phyloP scores from a whole-genome alignment of 768 basidiomycete genomes.

The Peribolospora baueri region DNA sequence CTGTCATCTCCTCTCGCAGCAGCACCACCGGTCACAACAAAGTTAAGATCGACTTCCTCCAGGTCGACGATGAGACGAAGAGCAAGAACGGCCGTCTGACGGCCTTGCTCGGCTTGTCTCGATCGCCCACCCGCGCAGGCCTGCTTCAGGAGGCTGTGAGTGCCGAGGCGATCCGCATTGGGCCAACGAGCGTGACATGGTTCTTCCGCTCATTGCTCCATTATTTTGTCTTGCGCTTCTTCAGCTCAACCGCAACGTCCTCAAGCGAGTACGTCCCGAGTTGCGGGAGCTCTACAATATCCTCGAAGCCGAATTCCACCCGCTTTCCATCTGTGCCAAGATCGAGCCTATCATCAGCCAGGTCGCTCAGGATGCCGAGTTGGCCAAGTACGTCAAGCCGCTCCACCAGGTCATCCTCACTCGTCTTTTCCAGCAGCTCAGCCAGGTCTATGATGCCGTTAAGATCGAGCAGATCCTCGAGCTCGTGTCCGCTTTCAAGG shows the following conservation, averaged over 20 bases:
- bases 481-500: conserved; percentile 47
- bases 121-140: conserved; percentile 62
- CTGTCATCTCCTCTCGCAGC: conserved; percentile 30
- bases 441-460: conserved; percentile 75
- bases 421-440: conserved; percentile 67
- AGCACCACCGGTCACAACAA: conserved; percentile 2
- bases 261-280: conserved; percentile 46
- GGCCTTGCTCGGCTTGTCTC: conserved; percentile 56
- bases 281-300: conserved; percentile 61
- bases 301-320: conserved; percentile 81
- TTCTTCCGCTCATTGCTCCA: neutral
- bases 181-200: neutral
- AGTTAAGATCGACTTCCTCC: conserved; percentile 20
- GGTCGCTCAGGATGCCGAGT: conserved; percentile 24
- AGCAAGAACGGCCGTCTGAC: conserved; percentile 56
- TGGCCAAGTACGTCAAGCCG: conserved; percentile 56
- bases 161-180: conserved; percentile 4
- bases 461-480: conserved; percentile 49
- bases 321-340: conserved; percentile 52
- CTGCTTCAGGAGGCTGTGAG: conserved; percentile 68
- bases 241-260: conserved; percentile 56
- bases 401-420: conserved; percentile 77
- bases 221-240: neutral
- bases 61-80: conserved; percentile 29
- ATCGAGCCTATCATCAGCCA: conserved; percentile 52